A percentile compares a stretch with the other conserved stretches of the same genome.
Conservation (phyloP, 2,329 filamentous ascomycete genomes). For the Talaromyces sp. region DNA sequence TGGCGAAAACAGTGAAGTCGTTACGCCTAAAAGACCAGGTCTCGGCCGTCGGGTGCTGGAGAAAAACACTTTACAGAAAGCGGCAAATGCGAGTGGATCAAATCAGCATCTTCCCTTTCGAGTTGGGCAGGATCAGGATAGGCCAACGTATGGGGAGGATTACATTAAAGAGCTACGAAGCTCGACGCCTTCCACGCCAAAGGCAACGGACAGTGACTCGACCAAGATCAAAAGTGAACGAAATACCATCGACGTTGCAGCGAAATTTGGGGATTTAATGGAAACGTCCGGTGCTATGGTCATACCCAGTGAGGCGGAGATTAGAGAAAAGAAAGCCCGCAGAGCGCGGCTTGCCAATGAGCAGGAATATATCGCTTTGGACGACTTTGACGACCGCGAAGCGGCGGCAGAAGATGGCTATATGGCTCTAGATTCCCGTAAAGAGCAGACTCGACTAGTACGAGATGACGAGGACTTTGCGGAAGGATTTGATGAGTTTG, state of each 20-base stretch:
- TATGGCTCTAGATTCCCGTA: conserved; percentile 48
- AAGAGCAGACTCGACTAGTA: conserved; percentile 68
- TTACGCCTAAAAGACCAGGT: conserved; percentile 57
- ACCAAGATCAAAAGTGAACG: conserved; percentile 40
- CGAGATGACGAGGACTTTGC: conserved; percentile 87
- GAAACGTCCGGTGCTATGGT: conserved; percentile 34
- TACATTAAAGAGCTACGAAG: conserved; percentile 80
- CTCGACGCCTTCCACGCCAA: conserved; percentile 79
- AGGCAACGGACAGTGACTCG: conserved; percentile 42
- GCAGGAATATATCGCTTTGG: conserved; percentile 48
- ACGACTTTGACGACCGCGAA: conserved; percentile 36
- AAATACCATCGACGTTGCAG: conserved; percentile 52
- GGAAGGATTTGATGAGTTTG: conserved; percentile 89
- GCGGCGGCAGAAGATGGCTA: conserved; percentile 37
- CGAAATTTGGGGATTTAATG: conserved; percentile 47
- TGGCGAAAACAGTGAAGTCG: conserved; percentile 49
- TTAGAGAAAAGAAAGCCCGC: conserved; percentile 84
- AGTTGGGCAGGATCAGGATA: conserved; percentile 60
- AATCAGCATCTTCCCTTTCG: conserved; percentile 56
- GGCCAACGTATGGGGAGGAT: conserved; percentile 80
- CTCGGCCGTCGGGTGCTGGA: conserved; percentile 63
- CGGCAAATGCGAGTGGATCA: conserved; percentile 44
- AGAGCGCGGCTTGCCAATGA: conserved; percentile 75
- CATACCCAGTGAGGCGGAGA: conserved; percentile 80
- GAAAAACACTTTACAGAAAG: conserved; percentile 61